A percentile compares a stretch with the other conserved stretches of the same genome.
Evolutionary conservation across 768 basidiomycete genomes (phyloP).

Genomic region (Pleurotus djamor): DNA sequence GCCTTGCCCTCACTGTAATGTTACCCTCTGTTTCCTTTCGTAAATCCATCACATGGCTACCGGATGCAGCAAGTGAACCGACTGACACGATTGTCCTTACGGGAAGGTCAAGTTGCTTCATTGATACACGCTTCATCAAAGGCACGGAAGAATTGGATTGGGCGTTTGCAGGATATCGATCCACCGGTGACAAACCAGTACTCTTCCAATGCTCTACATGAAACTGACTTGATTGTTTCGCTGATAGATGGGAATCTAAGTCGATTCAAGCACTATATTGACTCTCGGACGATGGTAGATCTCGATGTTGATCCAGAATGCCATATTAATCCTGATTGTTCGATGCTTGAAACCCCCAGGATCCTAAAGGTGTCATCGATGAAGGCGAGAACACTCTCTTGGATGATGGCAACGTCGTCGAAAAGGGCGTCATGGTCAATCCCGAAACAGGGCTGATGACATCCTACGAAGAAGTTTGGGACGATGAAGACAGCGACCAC

Average conservation of each 20-base stretch:
- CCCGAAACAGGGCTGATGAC: conserved; percentile 24
- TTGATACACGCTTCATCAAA: conserved; percentile 33
- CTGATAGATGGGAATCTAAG: conserved; percentile 13
- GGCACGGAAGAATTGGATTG: conserved; percentile 26
- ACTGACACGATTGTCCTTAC: conserved; percentile 33
- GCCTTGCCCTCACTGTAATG: neutral
- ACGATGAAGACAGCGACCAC: conserved; percentile 18
- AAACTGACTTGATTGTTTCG: neutral
- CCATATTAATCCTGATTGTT: neutral
- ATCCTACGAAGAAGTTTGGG: conserved; percentile 29
- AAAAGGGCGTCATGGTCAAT: conserved; percentile 30
- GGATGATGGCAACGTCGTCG: conserved; percentile 24
- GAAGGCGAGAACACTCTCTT: conserved; percentile 21
- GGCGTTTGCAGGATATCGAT: conserved; percentile 35
- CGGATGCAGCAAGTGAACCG: conserved; percentile 25
- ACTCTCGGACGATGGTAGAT: conserved; percentile 26
- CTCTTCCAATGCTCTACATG: neutral
- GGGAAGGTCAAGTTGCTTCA: conserved; percentile 25
- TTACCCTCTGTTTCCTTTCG: neutral
- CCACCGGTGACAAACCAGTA: conserved; percentile 5
- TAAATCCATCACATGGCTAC: conserved; percentile 31
- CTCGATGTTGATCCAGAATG: neutral
- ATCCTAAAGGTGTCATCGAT: conserved; percentile 18
- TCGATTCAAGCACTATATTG: conserved; percentile 27
- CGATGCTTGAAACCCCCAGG: conserved; percentile 2